Evolutionary conservation across 2,329 filamentous ascomycete genomes (phyloP), one percentile per base, ranked within the genome.

Genomic region (Hymenoscyphus occultus): DNA sequence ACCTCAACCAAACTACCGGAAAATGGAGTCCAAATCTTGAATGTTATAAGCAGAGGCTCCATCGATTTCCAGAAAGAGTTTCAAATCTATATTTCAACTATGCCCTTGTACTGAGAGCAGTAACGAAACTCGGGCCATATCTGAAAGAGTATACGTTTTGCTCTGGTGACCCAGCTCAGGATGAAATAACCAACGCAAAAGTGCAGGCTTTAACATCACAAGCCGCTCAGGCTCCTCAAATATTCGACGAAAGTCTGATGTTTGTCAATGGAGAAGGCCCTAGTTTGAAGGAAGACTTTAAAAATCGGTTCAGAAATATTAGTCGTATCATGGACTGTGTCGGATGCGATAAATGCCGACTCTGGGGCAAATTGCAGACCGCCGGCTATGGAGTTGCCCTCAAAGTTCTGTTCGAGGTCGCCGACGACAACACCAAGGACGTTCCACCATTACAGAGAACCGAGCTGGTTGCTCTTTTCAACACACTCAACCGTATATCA

Each of bases 31-130:
- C 93, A 31, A 99, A 99, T 74, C 77, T 96, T 62, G 82, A 88
- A 68, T 99, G 95, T 82, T 99, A 97, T 83, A 87, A 91, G 75
- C 81, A 88, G 40, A 88, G 95, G n/a, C 84, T 99, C 16, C 91
- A 97, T 77, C 82, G 84, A 28, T 87, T 91, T 76, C 92, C 94
- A 0, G 95, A 99, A 71, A 90, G 94, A 67, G 91, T 99, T 74
- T 95, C 93, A 71, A 99, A 99, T 78, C 84, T 99, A 60, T 99
- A 99, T 81, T 99, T 99, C 82, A 98, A 99, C 84, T 99, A 97
- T 75, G 95, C 95, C 0, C 84, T 99, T n/a, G 84, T 99, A 51
- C 90, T 94, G 32, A 90, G 95, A 60, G 95, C 95, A 13, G 86
- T 98, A 51, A 90, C 92, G 62, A 99, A 99, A 79, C 85, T 98